Conservation (phyloP, 164 flowering plant species). For the Nymphaea thermarum region DNA sequence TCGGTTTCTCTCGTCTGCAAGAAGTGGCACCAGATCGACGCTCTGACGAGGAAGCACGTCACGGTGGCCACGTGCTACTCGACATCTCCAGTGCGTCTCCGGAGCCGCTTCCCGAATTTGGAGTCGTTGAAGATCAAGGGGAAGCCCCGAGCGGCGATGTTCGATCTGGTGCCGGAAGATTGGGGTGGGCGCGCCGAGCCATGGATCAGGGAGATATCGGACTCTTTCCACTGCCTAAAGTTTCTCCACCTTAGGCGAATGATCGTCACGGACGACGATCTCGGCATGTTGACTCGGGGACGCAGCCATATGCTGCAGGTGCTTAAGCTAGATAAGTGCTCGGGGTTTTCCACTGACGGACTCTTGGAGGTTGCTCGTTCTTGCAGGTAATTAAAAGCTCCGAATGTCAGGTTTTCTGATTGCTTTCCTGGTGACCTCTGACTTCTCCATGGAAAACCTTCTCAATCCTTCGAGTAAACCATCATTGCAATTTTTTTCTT, state of each 20-base stretch:
- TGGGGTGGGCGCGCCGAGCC: constrained; percentile 94
- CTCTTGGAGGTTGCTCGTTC: constrained; percentile 42
- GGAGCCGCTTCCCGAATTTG: constrained; percentile 41
- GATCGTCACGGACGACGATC: constrained; percentile 73
- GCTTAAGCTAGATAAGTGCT: constrained; percentile 77
- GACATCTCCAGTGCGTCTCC: constrained; percentile 46
- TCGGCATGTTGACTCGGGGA: constrained; percentile 37
- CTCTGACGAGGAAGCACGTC: constrained; percentile 61
- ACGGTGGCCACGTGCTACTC: constrained; percentile 84
- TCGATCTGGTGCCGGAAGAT: constrained; percentile 79
- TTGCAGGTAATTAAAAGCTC: constrained; percentile 47
- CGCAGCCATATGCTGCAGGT: constrained; percentile 39
- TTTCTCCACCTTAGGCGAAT: constrained; percentile 75
- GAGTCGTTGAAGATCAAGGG: constrained; percentile 84
- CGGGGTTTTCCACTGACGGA: constrained; percentile 84
- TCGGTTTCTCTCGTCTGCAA: constrained; percentile 69
- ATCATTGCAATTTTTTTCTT: too few relatives aligned
- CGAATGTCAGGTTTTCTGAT: too few relatives aligned
- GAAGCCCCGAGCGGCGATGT: constrained; percentile 95
- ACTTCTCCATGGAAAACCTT: too few relatives aligned
- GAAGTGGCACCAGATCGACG: constrained; percentile 65
- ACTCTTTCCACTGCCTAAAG: constrained; percentile 37
- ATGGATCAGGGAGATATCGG: constrained; percentile 56
- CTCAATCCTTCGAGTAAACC: too few relatives aligned
- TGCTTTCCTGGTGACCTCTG: too few relatives aligned